phyloP scores from a whole-genome alignment of 2,329 filamentous ascomycete genomes.

The Ophiostoma ips region DNA sequence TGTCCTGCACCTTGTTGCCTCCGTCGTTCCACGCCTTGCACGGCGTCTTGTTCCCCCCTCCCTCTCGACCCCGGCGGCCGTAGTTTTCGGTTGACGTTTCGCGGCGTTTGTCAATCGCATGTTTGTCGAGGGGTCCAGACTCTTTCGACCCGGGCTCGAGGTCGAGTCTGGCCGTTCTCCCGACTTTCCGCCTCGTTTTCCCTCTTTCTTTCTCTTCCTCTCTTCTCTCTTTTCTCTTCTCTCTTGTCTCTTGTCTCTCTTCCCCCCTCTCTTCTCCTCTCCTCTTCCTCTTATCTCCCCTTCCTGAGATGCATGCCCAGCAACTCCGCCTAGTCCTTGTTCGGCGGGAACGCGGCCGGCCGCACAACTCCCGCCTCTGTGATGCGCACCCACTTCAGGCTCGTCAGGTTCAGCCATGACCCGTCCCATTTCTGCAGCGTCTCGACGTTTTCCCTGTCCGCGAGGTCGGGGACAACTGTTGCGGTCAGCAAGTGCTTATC shows the following conservation, averaged over 20 bases:
- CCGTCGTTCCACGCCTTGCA: too few relatives aligned
- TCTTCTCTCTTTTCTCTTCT: not conserved
- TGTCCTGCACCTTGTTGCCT: not conserved
- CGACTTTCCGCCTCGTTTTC: too few relatives aligned
- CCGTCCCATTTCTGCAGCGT: conserved; percentile 65
- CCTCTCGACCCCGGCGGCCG: too few relatives aligned
- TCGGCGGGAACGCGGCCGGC: conserved; percentile 68
- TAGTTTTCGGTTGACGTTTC: too few relatives aligned
- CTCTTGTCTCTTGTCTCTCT: not conserved
- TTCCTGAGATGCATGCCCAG: too few relatives aligned
- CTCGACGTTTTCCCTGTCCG: conserved; percentile 48
- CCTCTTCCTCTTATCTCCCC: not conserved
- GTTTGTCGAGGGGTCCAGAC: too few relatives aligned
- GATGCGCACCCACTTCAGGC: conserved; percentile 64
- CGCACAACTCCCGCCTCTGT: conserved; percentile 48
- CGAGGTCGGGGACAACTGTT: conserved; percentile 62
- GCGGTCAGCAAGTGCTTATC: conserved; percentile 14
- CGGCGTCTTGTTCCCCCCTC: too few relatives aligned
- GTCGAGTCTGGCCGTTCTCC: too few relatives aligned
- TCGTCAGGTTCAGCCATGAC: conserved; percentile 67
- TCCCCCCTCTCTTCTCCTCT: not conserved
- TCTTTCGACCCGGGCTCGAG: too few relatives aligned
- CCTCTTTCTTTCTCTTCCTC: too few relatives aligned
- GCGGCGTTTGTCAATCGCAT: too few relatives aligned
- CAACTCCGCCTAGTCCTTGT: conserved; percentile 9